phyloP scores from a whole-genome alignment of 73 alveolate species.

The Blepharisma stoltei region DNA sequence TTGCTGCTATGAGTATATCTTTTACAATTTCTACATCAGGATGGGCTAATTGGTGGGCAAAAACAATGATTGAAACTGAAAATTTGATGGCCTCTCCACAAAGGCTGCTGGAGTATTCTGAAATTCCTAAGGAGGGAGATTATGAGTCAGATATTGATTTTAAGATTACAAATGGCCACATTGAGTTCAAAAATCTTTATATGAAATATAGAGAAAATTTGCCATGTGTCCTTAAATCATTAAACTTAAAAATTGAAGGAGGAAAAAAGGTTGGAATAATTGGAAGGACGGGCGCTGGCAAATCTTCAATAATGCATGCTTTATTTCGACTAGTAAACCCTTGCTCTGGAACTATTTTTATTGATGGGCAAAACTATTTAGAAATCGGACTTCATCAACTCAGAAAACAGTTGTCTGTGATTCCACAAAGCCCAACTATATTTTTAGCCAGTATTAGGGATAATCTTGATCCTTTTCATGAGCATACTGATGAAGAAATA shows the following conservation, averaged over 20 bases:
- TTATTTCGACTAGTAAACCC: conserved; percentile 68
- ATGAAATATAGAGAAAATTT: conserved; percentile 19
- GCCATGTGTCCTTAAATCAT: background rate
- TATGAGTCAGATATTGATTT: background rate
- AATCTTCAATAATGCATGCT: conserved; percentile 75
- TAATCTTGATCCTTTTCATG: conserved; percentile 76
- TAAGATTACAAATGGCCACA: conserved; percentile 41
- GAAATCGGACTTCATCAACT: conserved; percentile 49
- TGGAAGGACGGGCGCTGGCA: conserved; percentile 92
- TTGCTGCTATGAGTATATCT: background rate
- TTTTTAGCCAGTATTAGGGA: conserved; percentile 64
- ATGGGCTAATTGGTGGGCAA: background rate
- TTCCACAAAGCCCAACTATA: conserved; percentile 74
- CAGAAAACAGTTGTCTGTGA: conserved; percentile 62
- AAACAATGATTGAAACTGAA: background rate
- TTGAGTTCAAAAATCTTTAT: conserved; percentile 37
- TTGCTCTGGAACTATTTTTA: conserved; percentile 50
- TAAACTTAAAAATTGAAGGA: background rate
- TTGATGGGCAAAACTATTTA: conserved; percentile 59
- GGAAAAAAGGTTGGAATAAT: conserved; percentile 71
- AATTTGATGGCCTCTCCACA: background rate
- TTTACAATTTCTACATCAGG: background rate
- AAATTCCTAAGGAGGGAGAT: no score
- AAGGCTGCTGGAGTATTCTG: background rate
- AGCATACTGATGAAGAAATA: conserved; percentile 53